Base-by-base conservation (phyloP, 2,329 filamentous ascomycete species). In the Xylaria sp. region DNA sequence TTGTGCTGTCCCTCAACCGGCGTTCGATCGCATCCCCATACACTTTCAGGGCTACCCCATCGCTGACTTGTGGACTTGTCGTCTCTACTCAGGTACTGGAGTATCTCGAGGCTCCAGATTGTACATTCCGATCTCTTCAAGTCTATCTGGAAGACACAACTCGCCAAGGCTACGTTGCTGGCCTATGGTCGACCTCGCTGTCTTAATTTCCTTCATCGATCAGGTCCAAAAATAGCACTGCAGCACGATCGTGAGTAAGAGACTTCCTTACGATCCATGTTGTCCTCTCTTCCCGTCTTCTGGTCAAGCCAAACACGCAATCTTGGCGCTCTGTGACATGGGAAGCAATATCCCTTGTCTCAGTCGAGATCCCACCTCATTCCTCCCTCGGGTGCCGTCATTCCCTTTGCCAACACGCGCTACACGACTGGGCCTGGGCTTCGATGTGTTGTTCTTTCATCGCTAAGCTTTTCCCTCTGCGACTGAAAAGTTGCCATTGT, bases 311-410 rank as follows among this genome's bases (percentile, higher is more conserved):
- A 39, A 56, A 16, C 7, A 10, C 37, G 30, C 37, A 7, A 58
- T 42, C 4, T 10, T 34, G 7, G 34, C 11, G 35, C 54, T 18
- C 16, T 19, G 49, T 16, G 49, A 18, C 23, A 30, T 35, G 37
- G 52, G 23, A 8, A 23, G 47, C 47, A 18, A 39, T 10, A 46
- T 66, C 67, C 62, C 65, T 68, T 67, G 59, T 64, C 63, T 64
- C 37, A 49, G 52, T 60, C 16, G 18, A 30, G 37, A 52, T 46
- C 58, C 53, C 61, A 52, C 23, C 23, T 57, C 23, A 37, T 48
- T 55, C 55, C 59, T 67, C 65, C 66, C 61, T 67, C 47, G 23
- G 37, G 57, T 60, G 54, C 60, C 60, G 59, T 64, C 68, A 70
- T 71, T 71, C 69, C 49, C 61, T 61, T 48, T 62, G 63, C 61